phyloP scores from a whole-genome alignment of 2,329 filamentous ascomycete genomes.

The Acarospora socialis region DNA sequence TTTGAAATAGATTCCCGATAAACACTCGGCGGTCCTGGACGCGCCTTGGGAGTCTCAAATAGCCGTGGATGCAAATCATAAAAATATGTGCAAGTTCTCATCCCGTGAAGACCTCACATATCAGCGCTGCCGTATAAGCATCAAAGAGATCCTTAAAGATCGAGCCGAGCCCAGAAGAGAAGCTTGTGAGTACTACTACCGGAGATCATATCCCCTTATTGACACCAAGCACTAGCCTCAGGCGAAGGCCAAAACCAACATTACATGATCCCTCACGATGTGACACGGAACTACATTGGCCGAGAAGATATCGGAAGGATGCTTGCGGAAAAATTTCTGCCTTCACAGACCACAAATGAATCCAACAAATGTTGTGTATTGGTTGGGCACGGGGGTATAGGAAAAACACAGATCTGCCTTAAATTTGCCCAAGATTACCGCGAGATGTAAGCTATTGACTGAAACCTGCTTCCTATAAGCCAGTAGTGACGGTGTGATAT shows the following conservation, averaged over 20 bases:
- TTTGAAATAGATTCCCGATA: constrained; percentile 23
- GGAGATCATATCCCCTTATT: no score
- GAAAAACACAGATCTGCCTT: constrained; percentile 9
- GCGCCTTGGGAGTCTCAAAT: constrained; percentile 22
- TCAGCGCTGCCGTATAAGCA: constrained; percentile 6
- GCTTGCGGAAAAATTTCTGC: constrained; percentile 1
- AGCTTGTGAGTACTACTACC: no score
- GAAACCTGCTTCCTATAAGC: no score
- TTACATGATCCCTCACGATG: constrained; percentile 1
- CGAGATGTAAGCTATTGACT: no score
- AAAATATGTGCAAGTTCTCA: constrained; percentile 21
- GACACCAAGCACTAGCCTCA: no score
- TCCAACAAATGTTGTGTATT: background rate
- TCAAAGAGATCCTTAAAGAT: constrained; percentile 5
- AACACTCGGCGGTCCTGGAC: constrained; percentile 23
- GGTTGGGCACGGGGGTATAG: background rate
- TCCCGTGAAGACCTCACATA: background rate
- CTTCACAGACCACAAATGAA: background rate
- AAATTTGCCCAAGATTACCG: constrained; percentile 9
- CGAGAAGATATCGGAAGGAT: background rate
- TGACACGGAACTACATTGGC: background rate
- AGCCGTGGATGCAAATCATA: constrained; percentile 24
- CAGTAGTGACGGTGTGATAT: no score
- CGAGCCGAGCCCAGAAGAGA: no score
- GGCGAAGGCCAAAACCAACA: no score